These are phyloP conservation scores for Sparassis latifolia DNA, from an alignment of 1,284 basidiomycete genomes.

Conservation along the genomic window DNA sequence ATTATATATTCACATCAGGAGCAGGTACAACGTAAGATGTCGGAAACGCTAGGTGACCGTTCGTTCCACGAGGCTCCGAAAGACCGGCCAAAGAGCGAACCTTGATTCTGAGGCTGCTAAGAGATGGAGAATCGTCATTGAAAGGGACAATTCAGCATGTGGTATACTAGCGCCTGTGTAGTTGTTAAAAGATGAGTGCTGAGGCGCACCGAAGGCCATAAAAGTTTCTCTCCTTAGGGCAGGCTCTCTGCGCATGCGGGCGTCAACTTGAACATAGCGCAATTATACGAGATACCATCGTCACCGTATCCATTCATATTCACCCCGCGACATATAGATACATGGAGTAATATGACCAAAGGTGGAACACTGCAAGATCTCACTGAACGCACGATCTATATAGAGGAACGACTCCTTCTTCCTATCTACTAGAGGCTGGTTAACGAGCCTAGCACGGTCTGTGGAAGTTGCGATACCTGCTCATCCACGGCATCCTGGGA, in stretches of 20 bases:
- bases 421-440: neutral
- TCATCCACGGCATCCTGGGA: neutral
- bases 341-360: too few species aligned
- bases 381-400: too few species aligned
- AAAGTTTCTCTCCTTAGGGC: conserved; percentile 34
- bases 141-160: conserved; percentile 46
- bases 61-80: conserved; percentile 38
- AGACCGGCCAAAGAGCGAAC: conserved; percentile 59
- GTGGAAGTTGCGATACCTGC: neutral
- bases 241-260: conserved; percentile 16
- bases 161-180: conserved; percentile 44
- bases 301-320: neutral
- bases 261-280: neutral
- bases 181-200: conserved; percentile 59
- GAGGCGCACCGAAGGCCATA: conserved; percentile 4
- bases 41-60: conserved; percentile 60
- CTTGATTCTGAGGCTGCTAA: conserved; percentile 47
- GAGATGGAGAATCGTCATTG: conserved; percentile 43
- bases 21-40: conserved; percentile 28
- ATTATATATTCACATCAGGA: neutral
- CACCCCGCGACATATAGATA: too few species aligned
- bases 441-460: neutral
- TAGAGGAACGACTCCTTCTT: neutral
- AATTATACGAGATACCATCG: neutral
- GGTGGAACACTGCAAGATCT: too few species aligned